Evolutionary conservation across 2,329 filamentous ascomycete species (phyloP).

Genomic region (Cryphonectria japonica): DNA sequence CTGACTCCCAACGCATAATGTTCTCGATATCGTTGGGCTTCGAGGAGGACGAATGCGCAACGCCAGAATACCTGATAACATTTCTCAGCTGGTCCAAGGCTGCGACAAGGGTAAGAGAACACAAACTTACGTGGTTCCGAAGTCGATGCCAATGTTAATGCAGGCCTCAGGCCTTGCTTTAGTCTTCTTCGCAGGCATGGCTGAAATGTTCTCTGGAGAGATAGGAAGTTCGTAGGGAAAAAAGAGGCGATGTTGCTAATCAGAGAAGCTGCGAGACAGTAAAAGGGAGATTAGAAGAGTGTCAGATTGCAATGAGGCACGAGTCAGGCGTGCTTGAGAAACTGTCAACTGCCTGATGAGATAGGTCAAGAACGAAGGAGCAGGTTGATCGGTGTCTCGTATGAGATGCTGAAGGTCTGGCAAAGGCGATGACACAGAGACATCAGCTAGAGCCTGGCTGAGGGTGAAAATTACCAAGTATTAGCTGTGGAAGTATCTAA

Average conservation of each 20-base stretch:
- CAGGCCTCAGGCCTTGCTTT: not conserved
- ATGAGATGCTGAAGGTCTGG: not conserved
- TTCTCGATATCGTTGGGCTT: constrained; percentile 32
- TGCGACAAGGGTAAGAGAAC: too few relatives aligned
- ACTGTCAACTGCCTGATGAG: not conserved
- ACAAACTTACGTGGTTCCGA: constrained; percentile 37
- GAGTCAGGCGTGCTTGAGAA: not conserved
- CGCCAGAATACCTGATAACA: constrained; percentile 47
- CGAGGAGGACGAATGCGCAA: constrained; percentile 43
- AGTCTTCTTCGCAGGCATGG: not conserved
- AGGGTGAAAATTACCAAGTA: not conserved
- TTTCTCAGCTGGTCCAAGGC: not conserved
- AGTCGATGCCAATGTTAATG: constrained; percentile 49
- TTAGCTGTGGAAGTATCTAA: not conserved
- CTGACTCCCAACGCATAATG: constrained; percentile 38
- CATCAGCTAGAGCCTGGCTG: not conserved
- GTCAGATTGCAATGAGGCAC: not conserved
- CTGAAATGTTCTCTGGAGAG: not conserved
- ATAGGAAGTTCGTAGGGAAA: not conserved
- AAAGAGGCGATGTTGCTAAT: not conserved
- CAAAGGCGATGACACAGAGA: not conserved
- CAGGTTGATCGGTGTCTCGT: not conserved
- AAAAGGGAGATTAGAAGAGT: too few relatives aligned
- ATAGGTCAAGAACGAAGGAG: not conserved
- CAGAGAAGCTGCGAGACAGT: too few relatives aligned